Base-by-base conservation (phyloP, 768 basidiomycete genomes). In the Suillus decipiens region DNA sequence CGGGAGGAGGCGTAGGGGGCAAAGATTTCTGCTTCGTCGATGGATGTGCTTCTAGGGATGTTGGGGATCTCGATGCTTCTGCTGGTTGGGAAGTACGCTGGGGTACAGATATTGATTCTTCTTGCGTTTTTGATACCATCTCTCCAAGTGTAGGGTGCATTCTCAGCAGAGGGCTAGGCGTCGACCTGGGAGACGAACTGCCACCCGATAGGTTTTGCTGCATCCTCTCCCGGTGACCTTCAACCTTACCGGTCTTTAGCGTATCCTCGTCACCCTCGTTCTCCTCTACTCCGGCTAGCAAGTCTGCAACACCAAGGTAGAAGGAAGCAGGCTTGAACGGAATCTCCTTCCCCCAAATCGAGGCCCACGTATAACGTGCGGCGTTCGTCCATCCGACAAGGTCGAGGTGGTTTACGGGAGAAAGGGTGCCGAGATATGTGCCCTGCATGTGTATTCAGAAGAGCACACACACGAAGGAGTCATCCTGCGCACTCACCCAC, bases 311-410 rank as follows among this genome's bases (percentile, higher is more conserved):
- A 45, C 90, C 88, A 7, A 93, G 84, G 71, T 96, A 98, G 74
- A 98, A 98, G 10, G 90, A 93, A 24, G 90, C 92, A 2, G 95
- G 94, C 62, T 89, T 89, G 80, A 97, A 99, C 63, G 90, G 86
- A 71, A 99, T 94, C 65, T 93, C 89, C 61, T 87, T 89, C 12
- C 96, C 97, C 68, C 85, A 87, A 75, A 95, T 90, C 70, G 90
- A 88, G 0, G 93, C 90, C 85, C 93, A 92, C 70, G 93, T 93
- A 76, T 93, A 96, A 36, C 91, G 80, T 1, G 93, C 90, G 7
- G 87, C 83, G 74, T 95, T 96, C 57, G 94, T 89, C 96, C 96
- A 98, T 7, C 96, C 95, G 12, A 97, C 93, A 42, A 93, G 84
- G 71, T 94, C 93, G 41, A 96, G 84, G 72, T 99, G 97, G 69